Percentiles rank a stretch among this genome's conserved stretches.
These are phyloP conservation scores for Peniophora sp. DNA, from an alignment of 1,284 basidiomycete species.

Conservation along the genomic window DNA sequence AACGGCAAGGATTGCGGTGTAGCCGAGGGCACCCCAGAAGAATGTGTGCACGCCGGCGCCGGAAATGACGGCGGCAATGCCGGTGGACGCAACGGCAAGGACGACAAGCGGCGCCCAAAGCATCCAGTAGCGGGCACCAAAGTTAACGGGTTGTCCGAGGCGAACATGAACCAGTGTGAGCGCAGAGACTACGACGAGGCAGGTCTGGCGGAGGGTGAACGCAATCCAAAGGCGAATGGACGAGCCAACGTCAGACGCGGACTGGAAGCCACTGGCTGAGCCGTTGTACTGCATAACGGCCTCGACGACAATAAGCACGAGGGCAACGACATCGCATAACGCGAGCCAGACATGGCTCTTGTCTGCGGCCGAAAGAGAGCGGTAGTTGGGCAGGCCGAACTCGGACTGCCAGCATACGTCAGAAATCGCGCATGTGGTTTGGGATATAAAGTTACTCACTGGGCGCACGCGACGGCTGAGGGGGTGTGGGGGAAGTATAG, in stretches of 20 bases:
- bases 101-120: slow-evolving; percentile 55
- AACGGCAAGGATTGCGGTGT: slow-evolving; percentile 43
- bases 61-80: slow-evolving; percentile 50
- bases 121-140: slow-evolving; percentile 60
- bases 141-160: slow-evolving; percentile 56
- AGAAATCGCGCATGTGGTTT: slow-evolving; percentile 7
- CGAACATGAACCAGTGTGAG: slow-evolving; percentile 63
- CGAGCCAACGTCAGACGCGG: slow-evolving; percentile 39
- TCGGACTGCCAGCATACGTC: slow-evolving; percentile 40
- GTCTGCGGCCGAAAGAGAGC: slow-evolving; percentile 53
- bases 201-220: slow-evolving; percentile 55
- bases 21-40: slow-evolving; percentile 53
- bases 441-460: slow-evolving; percentile 30
- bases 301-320: slow-evolving; percentile 60
- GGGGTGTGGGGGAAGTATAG: slow-evolving; percentile 61
- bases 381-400: slow-evolving; percentile 62
- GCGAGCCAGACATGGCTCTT: slow-evolving; percentile 69
- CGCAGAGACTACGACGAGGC: slow-evolving; percentile 48
- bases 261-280: slow-evolving; percentile 32
- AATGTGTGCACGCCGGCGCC: slow-evolving; percentile 42
- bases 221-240: slow-evolving; percentile 55
- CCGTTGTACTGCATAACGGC: slow-evolving; percentile 42
- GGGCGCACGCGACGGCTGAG: slow-evolving; percentile 63
- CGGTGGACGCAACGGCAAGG: slow-evolving; percentile 46
- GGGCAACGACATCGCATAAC: slow-evolving; percentile 49